Percentiles rank a stretch among this genome's conserved stretches.
Evolutionary conservation across 129 eudicot species (phyloP).

Genomic region (Kitagawia praeruptora): DNA sequence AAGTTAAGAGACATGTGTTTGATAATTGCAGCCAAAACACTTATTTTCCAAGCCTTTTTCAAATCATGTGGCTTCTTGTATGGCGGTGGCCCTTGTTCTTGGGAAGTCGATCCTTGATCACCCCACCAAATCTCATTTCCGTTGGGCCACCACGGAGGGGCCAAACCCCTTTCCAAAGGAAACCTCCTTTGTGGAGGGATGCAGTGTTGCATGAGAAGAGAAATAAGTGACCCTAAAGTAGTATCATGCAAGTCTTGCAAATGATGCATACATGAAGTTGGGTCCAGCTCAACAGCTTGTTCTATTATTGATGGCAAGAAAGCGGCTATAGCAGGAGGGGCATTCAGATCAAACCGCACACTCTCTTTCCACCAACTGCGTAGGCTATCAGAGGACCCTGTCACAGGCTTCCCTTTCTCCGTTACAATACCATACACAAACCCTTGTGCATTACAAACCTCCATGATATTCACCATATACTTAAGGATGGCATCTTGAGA

Average conservation of each 20-base stretch:
- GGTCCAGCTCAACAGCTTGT: constrained; percentile 10
- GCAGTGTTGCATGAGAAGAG: constrained; percentile 46
- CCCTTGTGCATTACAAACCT: constrained; percentile 43
- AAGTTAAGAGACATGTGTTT: constrained; percentile 40
- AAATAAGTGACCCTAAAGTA: constrained; percentile 41
- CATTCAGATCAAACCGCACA: constrained; percentile 30
- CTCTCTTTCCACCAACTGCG: constrained; percentile 44
- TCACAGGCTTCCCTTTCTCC: constrained; percentile 46
- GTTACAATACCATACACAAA: constrained; percentile 44
- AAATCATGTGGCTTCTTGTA: constrained; percentile 50
- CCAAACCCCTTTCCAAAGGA: constrained; percentile 33
- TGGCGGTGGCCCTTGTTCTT: constrained; percentile 47
- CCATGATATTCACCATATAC: constrained; percentile 51
- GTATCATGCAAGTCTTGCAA: constrained; percentile 40
- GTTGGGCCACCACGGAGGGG: constrained; percentile 57
- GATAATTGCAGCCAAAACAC: constrained; percentile 40
- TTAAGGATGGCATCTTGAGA: constrained; percentile 42
- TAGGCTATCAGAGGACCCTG: constrained; percentile 42
- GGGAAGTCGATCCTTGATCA: constrained; percentile 28
- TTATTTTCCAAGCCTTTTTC: constrained; percentile 51
- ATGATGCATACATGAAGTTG: constrained; percentile 26
- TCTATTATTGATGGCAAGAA: constrained; percentile 15
- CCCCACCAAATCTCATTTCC: constrained; percentile 50
- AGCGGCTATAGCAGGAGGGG: constrained; percentile 21
- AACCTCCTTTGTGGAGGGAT: constrained; percentile 44